phyloP scores from a whole-genome alignment of 2,329 filamentous ascomycete genomes.

The Thielaviopsis euricoi region DNA sequence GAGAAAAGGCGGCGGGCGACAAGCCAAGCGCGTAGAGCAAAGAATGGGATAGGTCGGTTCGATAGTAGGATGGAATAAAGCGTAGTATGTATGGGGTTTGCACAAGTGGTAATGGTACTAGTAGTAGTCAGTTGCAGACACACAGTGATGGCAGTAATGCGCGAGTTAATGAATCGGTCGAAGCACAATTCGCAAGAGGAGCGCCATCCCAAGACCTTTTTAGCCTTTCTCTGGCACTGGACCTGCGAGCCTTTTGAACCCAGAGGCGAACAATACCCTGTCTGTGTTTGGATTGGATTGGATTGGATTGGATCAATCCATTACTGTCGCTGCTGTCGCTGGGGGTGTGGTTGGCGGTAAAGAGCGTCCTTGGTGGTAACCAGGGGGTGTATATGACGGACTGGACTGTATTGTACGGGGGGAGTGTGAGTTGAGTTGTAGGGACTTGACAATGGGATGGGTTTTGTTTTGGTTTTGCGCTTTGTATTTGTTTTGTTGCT shows the following conservation, averaged over 20 bases:
- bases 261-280: not conserved
- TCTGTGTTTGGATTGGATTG: too few species aligned
- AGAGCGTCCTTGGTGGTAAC: not conserved
- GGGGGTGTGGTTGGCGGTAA: not conserved
- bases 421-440: too few species aligned
- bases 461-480: not conserved
- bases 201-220: not conserved
- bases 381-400: not conserved
- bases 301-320: not conserved
- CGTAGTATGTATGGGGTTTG: not conserved
- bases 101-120: not conserved
- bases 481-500: not conserved
- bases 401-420: too few species aligned
- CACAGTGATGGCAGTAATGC: too few species aligned
- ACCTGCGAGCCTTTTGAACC: not conserved
- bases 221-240: not conserved
- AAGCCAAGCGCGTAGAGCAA: slow-evolving; percentile 7
- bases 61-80: not conserved
- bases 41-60: not conserved
- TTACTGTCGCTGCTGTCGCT: not conserved
- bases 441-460: not conserved
- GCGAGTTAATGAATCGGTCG: not conserved
- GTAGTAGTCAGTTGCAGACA: too few species aligned
- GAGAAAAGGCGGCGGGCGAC: not conserved
- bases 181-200: not conserved